Percentiles rank a stretch among this genome's conserved stretches.
phyloP scores from a whole-genome alignment of 257 asterid genomes.

The Solanum bulbocastanum region DNA sequence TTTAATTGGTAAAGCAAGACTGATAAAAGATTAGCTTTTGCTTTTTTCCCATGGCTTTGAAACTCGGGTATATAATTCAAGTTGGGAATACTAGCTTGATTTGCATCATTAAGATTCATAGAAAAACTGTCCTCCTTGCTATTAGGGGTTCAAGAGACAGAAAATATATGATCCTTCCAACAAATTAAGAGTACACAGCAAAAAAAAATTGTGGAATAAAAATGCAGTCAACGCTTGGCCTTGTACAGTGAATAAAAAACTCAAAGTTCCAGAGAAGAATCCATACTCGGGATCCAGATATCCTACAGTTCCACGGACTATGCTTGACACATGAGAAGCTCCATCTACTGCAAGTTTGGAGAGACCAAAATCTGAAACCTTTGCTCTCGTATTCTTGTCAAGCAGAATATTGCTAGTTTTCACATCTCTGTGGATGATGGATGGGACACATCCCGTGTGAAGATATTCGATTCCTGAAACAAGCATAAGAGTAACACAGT shows the following conservation, averaged over 20 bases:
- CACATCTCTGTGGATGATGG: slow-evolving; percentile 88
- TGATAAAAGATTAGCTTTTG: not conserved
- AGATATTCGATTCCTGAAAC: slow-evolving; percentile 93
- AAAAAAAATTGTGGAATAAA: not conserved
- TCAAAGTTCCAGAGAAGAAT: not conserved
- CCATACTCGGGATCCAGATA: slow-evolving; percentile 97
- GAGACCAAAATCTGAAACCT: slow-evolving; percentile 98
- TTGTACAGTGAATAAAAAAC: not conserved
- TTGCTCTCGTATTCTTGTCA: slow-evolving; percentile 85
- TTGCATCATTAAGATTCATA: not conserved
- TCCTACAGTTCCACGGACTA: slow-evolving; percentile 98
- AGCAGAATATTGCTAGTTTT: slow-evolving; percentile 96
- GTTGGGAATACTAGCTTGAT: not conserved
- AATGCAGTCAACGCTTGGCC: not conserved
- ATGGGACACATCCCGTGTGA: slow-evolving; percentile 95
- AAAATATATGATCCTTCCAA: not conserved
- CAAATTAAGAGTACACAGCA: not conserved
- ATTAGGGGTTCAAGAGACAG: not conserved
- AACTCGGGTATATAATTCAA: not conserved
- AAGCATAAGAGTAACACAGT: not conserved
- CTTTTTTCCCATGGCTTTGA: not conserved
- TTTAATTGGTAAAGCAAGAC: not conserved
- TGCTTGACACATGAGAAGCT: slow-evolving; percentile 96
- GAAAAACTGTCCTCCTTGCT: not conserved
- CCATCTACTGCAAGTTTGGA: slow-evolving; percentile 95